Base-by-base conservation (phyloP, 306 rosid genomes). In the Citrullus amarus region DNA sequence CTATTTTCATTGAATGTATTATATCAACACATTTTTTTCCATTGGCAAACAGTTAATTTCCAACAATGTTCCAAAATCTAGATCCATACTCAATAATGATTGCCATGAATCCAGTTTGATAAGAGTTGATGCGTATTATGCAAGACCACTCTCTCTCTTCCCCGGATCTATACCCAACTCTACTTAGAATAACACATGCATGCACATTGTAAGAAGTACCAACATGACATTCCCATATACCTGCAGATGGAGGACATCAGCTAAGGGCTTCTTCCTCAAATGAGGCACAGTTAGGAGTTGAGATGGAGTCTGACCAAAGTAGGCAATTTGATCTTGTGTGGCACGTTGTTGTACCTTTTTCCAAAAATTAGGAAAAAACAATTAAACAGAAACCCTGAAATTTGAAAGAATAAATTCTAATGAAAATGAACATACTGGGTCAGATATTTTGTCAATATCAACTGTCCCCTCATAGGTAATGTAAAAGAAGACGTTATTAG, bases 221-320 rank as follows among this genome's bases (percentile, higher is more conserved):
- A 51, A 39, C 76, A 79, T n/a, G 58, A 22, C 59, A 65, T 48
- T 68, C 8, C 18, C 34, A n/a, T 25, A 48, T 86, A 95, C 99
- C 99, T 95, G 99, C 90, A 95, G 83, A 85, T 91, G 99, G 69
- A 92, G 92, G 77, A 90, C 97, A 81, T 95, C 97, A 14, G 92
- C 80, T 80, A 92, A 77, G 20, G 97, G 91, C 87, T 81, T 88
- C 88, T 81, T 92, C 83, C 87, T 88, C 81, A 91, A 70, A 80
- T 95, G 99, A 86, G 99, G 99, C 80, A 88, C 79, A 8, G 91
- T 91, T 63, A 95, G 85, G 83, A 95, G 99, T 88, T 92, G 97
- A 62, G 97, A 95, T 15, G 99, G 99, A 22, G 97, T 95, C 85
- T 95, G 97, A 74, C 99, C 99, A 83, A 92, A 95, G 88, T 95